Percentiles rank a stretch among this genome's conserved stretches.
phyloP scores from a whole-genome alignment of 345 rosid species.

The Eucalyptus regnans region DNA sequence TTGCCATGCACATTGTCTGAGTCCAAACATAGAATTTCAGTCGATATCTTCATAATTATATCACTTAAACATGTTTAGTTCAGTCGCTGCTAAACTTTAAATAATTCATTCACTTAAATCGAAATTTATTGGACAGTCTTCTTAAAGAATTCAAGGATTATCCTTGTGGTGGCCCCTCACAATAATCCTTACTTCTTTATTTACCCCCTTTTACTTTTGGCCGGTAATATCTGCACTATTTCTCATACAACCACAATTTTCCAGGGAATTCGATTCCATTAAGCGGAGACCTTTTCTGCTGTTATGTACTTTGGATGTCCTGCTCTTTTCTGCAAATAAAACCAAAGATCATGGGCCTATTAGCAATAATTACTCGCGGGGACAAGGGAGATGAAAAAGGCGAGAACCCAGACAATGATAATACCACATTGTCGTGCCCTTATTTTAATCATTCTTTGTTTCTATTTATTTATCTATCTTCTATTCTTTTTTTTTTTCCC shows the following conservation, averaged over 20 bases:
- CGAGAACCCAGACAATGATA: constrained; percentile 24
- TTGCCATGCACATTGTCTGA: neutral
- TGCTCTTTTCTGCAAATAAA: neutral
- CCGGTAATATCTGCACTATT: neutral
- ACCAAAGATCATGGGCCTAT: neutral
- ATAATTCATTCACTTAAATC: neutral
- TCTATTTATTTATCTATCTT: neutral
- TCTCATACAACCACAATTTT: neutral
- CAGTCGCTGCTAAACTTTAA: neutral
- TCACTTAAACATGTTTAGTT: neutral
- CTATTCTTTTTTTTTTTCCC: neutral
- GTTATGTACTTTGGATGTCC: neutral
- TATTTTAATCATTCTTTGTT: constrained; percentile 1
- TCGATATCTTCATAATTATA: neutral
- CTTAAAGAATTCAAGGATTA: neutral
- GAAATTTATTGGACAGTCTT: neutral
- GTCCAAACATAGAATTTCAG: neutral
- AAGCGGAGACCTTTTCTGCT: neutral
- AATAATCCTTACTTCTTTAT: neutral
- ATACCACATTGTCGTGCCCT: constrained; percentile 18
- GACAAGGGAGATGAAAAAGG: neutral
- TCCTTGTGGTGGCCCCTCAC: neutral
- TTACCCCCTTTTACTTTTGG: neutral
- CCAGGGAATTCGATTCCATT: neutral
- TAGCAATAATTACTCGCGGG: neutral